A percentile compares a stretch with the other conserved stretches of the same genome.
phyloP scores from a whole-genome alignment of 163 green algal genomes.

The Scenedesmus sp. region DNA sequence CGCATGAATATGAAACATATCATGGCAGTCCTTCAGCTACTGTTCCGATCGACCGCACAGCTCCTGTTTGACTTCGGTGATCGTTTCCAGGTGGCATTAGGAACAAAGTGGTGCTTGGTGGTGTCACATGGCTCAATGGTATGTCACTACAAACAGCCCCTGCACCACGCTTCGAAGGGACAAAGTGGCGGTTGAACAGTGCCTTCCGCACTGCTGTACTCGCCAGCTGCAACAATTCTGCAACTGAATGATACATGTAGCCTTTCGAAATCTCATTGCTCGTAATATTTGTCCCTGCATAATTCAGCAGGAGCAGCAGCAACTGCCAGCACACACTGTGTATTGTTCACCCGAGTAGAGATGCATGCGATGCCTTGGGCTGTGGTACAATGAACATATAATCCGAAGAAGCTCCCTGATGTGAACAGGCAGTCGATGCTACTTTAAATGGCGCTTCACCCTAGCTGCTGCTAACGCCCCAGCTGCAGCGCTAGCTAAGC shows the following conservation, averaged over 20 bases:
- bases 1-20: too few species aligned
- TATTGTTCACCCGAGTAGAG: not conserved
- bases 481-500: not conserved
- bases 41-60: too few species aligned
- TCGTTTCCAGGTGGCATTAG: too few species aligned
- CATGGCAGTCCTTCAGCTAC: too few species aligned
- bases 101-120: too few species aligned
- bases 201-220: not conserved
- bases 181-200: slow-evolving; percentile 10
- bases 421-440: not conserved
- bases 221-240: not conserved
- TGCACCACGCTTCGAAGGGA: not conserved
- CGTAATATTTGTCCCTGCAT: not conserved
- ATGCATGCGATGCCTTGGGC: not conserved
- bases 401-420: not conserved
- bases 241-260: too few species aligned
- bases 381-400: too few species aligned
- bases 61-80: too few species aligned
- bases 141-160: not conserved
- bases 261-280: too few species aligned
- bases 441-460: not conserved
- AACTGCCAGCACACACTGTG: not conserved
- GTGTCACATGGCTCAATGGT: too few species aligned
- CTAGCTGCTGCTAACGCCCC: not conserved
- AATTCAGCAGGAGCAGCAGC: not conserved